Evolutionary conservation across 805 yeast species (phyloP), one percentile per base, ranked within the genome.

Genomic region (Sugiyamaella qingdaonensis): DNA sequence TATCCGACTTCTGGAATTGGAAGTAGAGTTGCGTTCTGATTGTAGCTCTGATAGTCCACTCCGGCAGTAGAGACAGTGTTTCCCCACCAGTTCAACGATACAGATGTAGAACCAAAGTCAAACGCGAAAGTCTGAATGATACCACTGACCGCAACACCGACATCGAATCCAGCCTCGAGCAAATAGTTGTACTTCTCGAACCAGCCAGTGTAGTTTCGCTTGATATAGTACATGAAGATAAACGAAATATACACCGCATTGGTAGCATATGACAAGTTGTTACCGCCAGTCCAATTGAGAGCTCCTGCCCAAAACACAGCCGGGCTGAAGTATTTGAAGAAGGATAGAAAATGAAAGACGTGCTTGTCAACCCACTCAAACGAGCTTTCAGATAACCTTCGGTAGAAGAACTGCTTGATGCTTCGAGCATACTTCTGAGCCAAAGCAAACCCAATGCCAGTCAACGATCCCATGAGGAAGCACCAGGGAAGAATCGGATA

Each of bases 121-220:
- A 74, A 73, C 0, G 74, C 65, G 59, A 76, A 74, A 59, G 78
- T 76, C 18, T 74, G 71, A 45, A 76, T 46, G 42, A 78, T 62
- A 0, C 78, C 78, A 54, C 78, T 71, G 55, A 75, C 72, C 1
- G 80, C 81, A 16, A 75, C 74, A 0, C 81, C 82, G 2, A 79
- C 78, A 7, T 77, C 73, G 13, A 78, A 63, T 1, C 77, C 80
- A 52, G 78, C 71, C 43, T 76, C 73, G 49, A 78, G 65, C 16
- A 78, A 69, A 58, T 78, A 78, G 61, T 77, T 76, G 64, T 78
- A 78, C 63, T 75, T 76, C 52, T 76, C 78, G 81, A 81, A 78
- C 82, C 81, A 78, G 18, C 67, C 61, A 4, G 73, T 63, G 59
- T 75, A 78, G 52, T 69, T 62, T 48, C 67, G 65, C 52, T 75